Evolutionary conservation across 2,329 filamentous ascomycete species (phyloP), one percentile per base, ranked within the genome.

Genomic region (Alternaria sp.): DNA sequence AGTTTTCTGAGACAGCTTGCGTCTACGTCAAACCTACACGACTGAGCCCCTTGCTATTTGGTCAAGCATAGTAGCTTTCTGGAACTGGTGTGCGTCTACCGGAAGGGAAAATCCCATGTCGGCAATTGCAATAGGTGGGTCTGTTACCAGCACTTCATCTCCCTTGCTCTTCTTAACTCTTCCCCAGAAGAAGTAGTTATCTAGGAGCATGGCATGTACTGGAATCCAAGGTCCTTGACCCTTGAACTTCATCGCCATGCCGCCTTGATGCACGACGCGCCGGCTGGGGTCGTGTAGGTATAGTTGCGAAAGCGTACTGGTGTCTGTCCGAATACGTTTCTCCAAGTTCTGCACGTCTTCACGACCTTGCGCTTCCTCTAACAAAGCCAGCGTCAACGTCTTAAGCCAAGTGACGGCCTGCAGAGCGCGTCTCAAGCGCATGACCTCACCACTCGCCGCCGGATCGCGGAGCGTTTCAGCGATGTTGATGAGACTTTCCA

Each of bases 151-250:
- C 6, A 69, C 26, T 3, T 57, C 66, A 9, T 70, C 64, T 1
- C 57, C 60, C 24, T 63, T 69, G 57, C 34, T 59, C 48, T 68
- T 60, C 58, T 70, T 75, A 7, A 67, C 41, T 28, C 67, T 72
- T 5, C 71, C 75, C 75, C 73, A 76, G 9, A 76, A 55, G 12
- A 76, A 53, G 47, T 61, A 71, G 46, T 76, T 73, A 28, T 77
- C 72, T 2, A 77, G 60, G 20, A 76, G 59, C 7, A 75, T 57
- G 18, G 61, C 71, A 28, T 76, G 70, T 2, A 76, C 65, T 32
- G 69, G 43, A n/a, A 63, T 56, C 75, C 75, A 77, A n/a, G 64
- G 32, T 4, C 75, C 75, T 36, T 69, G 65, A n/a, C 70, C 65
- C n/a, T 71, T 71, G 12, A 68, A 30, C 54, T 72, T 75, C 59